Conservation (phyloP, 2,329 filamentous ascomycete genomes). For the Monosporascus sp. region DNA sequence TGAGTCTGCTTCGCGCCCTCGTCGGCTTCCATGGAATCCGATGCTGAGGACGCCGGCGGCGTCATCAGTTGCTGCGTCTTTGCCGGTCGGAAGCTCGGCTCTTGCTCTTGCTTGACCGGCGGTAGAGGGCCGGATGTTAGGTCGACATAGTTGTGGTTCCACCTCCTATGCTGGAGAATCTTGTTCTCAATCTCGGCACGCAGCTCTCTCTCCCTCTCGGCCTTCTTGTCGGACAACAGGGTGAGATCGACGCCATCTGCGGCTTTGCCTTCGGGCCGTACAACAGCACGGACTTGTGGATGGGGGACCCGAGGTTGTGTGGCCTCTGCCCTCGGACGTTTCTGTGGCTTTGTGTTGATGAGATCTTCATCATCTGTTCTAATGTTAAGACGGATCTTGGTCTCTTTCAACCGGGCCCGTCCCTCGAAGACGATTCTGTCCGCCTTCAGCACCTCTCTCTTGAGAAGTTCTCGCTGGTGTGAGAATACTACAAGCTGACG, state of each 20-base stretch:
- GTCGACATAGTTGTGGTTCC: conserved; percentile 88
- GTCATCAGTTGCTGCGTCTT: conserved; percentile 68
- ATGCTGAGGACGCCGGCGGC: conserved; percentile 52
- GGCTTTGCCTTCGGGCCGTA: conserved; percentile 62
- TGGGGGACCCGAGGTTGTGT: conserved; percentile 54
- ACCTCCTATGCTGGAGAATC: conserved; percentile 80
- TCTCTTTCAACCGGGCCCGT: conserved; percentile 74
- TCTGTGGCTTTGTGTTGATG: conserved; percentile 82
- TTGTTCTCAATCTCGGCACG: conserved; percentile 79
- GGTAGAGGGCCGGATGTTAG: conserved; percentile 80
- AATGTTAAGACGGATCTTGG: conserved; percentile 83
- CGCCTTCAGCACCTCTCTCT: conserved; percentile 68
- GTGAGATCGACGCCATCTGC: conserved; percentile 72
- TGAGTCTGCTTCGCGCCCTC: conserved; percentile 29
- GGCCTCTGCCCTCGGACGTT: conserved; percentile 53
- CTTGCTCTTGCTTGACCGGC: conserved; percentile 63
- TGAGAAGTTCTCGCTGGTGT: conserved; percentile 72
- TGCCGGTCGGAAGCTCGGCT: conserved; percentile 63
- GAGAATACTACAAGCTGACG: conserved; percentile 74
- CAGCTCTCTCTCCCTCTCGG: conserved; percentile 78
- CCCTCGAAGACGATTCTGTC: conserved; percentile 81
- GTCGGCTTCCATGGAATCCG: conserved; percentile 53
- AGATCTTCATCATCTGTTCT: conserved; percentile 91
- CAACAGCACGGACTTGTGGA: conserved; percentile 63
- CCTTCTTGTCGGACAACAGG: conserved; percentile 68